phyloP scores from a whole-genome alignment of 177 flowering plant genomes.

The Viscum album region DNA sequence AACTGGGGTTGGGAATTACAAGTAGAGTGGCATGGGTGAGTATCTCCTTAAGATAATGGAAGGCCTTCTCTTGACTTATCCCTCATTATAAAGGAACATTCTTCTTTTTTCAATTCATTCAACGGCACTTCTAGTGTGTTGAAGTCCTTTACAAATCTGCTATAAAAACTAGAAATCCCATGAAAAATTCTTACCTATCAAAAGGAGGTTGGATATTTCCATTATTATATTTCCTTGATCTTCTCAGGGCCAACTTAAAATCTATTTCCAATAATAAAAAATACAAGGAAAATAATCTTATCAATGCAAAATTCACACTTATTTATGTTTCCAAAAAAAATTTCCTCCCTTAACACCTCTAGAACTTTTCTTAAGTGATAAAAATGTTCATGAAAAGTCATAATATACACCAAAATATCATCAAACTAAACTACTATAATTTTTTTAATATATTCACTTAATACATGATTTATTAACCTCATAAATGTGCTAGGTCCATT shows the following conservation, averaged over 20 bases:
- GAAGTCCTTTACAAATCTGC: background rate
- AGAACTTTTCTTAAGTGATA: background rate
- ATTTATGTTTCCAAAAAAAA: background rate
- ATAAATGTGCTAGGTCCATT: conserved; percentile 2
- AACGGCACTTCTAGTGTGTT: background rate
- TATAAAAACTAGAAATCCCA: background rate
- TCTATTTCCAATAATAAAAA: background rate
- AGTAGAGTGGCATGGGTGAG: background rate
- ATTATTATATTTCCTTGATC: background rate
- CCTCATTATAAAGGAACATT: background rate
- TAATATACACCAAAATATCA: background rate
- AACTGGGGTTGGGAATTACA: background rate
- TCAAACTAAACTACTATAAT: conserved; percentile 1
- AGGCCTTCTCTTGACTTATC: background rate
- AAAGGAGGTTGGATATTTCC: background rate
- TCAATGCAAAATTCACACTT: background rate
- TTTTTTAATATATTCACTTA: background rate
- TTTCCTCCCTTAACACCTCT: background rate
- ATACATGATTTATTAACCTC: background rate
- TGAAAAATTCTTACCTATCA: background rate
- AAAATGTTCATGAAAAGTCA: background rate
- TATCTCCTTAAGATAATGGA: background rate
- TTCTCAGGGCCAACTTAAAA: background rate
- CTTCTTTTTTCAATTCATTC: background rate
- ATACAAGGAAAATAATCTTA: background rate